Base-by-base conservation (phyloP, 768 basidiomycete genomes). In the Trametes cinnabarina region DNA sequence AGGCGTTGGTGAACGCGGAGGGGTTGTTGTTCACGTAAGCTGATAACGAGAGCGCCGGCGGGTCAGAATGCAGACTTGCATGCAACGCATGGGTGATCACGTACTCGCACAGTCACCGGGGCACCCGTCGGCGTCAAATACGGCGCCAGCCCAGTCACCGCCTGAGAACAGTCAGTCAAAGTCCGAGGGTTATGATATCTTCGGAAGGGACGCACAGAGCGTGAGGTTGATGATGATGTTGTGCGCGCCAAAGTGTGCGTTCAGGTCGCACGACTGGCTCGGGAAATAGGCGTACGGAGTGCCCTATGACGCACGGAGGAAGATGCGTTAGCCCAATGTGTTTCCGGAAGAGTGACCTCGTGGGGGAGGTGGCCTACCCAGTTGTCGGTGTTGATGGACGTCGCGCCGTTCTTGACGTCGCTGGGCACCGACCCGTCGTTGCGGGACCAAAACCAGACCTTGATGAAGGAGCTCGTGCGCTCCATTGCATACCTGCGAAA, bases 401-500 rank as follows among this genome's bases (percentile, higher is more conserved):
- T 64, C 0, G 71, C 71, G 25, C 81, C 82, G 30, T 59, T 69
- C 6, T 14, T 32, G 15, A 85, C 76, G 64, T 80, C 83, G 17
- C 65, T 55, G 2, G 84, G 84, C 32, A 82, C 72, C 19, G 63
- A 66, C 9, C 61, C 69, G 25, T 59, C 57, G 46, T 69, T 72
- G 43, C 85, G 77, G 2, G 84, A 73, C 85, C 86, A 90, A 72
- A 87, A 90, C 82, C 84, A 90, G 43, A 88, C 74, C 61, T 84
- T 85, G 66, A 90, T 82, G 65, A 77, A 82, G 2, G 68, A 66
- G 34, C 66, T 61, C 0, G 84, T 85, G 44, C 86, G 78, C 65
- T 87, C 84, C 62, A 86, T 72, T 4, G 85, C 87, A 25, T 67
- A 85, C 58, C 51, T 52, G 39, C 4, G 9, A n/a, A 34, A 44